Percentiles rank a stretch among this genome's conserved stretches.
phyloP scores from a whole-genome alignment of 352 stramenopile species.

The Phytophthora citricola region DNA sequence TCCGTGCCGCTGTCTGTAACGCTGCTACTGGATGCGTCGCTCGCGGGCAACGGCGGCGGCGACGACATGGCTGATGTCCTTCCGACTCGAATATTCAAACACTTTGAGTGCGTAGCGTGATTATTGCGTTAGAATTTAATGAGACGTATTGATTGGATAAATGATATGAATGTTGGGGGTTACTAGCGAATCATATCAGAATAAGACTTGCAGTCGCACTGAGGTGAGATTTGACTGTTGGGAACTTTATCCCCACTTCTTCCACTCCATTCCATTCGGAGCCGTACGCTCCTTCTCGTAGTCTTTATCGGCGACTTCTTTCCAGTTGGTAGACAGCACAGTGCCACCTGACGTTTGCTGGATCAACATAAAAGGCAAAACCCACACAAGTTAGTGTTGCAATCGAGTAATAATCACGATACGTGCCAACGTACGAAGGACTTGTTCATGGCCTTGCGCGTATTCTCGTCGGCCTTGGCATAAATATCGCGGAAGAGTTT shows the following conservation, averaged over 20 bases:
- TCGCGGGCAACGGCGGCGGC: constrained; percentile 10
- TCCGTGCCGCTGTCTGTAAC: constrained; percentile 41
- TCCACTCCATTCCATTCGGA: constrained; percentile 92
- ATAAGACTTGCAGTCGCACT: too few relatives aligned
- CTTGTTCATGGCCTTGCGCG: constrained; percentile 93
- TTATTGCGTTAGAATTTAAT: background rate
- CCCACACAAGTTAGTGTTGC: constrained; percentile 1
- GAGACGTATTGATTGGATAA: constrained; percentile 1
- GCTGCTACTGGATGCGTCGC: constrained; percentile 41
- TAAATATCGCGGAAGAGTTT: constrained; percentile 95
- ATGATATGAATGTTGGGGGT: background rate
- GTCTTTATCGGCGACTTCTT: constrained; percentile 90
- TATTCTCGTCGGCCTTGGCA: constrained; percentile 91
- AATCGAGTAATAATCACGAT: background rate
- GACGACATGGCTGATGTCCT: constrained; percentile 25
- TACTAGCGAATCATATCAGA: constrained; percentile 3
- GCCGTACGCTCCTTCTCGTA: constrained; percentile 90
- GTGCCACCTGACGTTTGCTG: constrained; percentile 94
- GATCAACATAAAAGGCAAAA: constrained; percentile 1
- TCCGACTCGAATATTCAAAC: constrained; percentile 15
- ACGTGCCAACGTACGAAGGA: constrained; percentile 76
- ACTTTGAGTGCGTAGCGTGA: constrained; percentile 4
- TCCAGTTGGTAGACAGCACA: constrained; percentile 93
- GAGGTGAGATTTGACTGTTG: background rate
- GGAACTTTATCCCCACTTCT: constrained; percentile 70